These are phyloP conservation scores for Exophiala sp. DNA, from an alignment of 2,329 filamentous ascomycete species.

Conservation along the genomic window DNA sequence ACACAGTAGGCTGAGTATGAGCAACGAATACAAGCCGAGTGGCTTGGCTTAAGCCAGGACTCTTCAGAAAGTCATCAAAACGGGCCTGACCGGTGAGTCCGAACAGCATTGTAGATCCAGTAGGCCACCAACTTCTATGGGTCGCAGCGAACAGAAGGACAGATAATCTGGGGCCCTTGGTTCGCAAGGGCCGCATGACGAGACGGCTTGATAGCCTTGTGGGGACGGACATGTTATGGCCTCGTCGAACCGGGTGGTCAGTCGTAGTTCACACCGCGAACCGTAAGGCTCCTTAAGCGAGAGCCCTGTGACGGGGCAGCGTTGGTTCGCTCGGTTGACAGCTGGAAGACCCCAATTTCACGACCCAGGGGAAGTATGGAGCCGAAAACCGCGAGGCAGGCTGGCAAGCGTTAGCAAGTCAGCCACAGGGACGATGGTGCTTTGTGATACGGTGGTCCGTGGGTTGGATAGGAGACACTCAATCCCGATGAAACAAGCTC, in stretches of 20 bases:
- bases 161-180: too few species aligned
- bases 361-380: conserved; percentile 1
- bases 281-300: not conserved
- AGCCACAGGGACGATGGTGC: conserved; percentile 11
- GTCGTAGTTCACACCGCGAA: not conserved
- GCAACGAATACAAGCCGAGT: not conserved
- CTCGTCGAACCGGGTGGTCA: not conserved
- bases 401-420: not conserved
- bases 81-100: not conserved
- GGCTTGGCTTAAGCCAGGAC: not conserved
- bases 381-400: not conserved
- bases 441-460: not conserved
- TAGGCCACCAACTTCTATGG: not conserved
- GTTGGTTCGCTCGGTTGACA: conserved; percentile 15
- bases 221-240: not conserved
- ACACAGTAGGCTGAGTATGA: not conserved
- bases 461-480: not conserved
- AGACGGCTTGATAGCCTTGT: too few species aligned
- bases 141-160: conserved; percentile 1
- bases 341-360: conserved; percentile 13
- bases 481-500: not conserved
- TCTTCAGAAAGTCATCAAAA: not conserved
- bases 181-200: too few species aligned
- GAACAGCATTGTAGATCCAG: not conserved
- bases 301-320: not conserved